Base-by-base conservation (phyloP, 495 filamentous ascomycete genomes). In the Rhizodiscina lignyota region DNA sequence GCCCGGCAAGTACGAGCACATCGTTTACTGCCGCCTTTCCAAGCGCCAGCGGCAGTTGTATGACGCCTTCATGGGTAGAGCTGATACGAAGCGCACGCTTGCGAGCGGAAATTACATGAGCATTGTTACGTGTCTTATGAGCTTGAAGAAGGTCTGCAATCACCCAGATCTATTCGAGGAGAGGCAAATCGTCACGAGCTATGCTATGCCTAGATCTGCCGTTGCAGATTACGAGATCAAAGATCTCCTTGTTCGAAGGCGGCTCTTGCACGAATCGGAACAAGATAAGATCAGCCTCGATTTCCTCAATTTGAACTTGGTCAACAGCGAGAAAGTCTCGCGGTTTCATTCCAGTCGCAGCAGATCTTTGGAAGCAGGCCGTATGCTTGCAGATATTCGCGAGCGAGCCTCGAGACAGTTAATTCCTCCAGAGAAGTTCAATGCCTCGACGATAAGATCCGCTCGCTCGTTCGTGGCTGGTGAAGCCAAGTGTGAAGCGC, bases 91-190 rank as follows among this genome's bases (percentile, higher is more conserved):
- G 39, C 74, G 82, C 44, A 93, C 82, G 0, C 66, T 96, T 11
- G 69, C 80, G n/a, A 92, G 83, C 1, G 91, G 91, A 15, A 99
- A 96, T 47, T 94, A 94, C 51, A 72, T 96, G 44, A 92, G 82
- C 5, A 94, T 96, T 51, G 94, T 96, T 55, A 94, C 93, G 55
- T 94, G 91, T 56, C 61, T 99, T 29, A 93, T 99, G 89, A 86
- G 93, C 51, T 66, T 99, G 20, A 76, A 91, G 17, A 94, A 94
- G 52, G 91, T 99, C 29, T 99, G 91, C 65, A 96, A 96, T 46
- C 91, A 99, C 50, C 91, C 91, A 0, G 91, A 99, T 60, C 68
- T 96, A 11, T 99, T 99, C 50, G 81, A 94, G 43, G 91, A 89
- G n/a, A 72, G 91, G 11, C 83, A 80, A n/a, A 94, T 99, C 50